phyloP scores from a whole-genome alignment of 2,329 filamentous ascomycete species.

The Paecilomyces sp. region DNA sequence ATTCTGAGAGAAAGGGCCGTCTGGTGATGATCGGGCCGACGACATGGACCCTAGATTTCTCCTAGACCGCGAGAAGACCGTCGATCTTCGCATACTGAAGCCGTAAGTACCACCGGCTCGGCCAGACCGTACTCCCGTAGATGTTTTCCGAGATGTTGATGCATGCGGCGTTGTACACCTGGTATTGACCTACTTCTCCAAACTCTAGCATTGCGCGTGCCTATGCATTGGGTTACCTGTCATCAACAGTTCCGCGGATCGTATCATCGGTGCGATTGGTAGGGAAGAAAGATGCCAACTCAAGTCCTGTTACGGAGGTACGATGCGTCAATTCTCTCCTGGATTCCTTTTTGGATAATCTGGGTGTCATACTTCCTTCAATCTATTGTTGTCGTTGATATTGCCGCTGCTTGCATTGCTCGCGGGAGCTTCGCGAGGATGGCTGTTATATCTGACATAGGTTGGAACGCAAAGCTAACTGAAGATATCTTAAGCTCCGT shows the following conservation, averaged over 20 bases:
- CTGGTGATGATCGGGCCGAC: not conserved
- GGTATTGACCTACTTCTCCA: not conserved
- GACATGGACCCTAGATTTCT: not conserved
- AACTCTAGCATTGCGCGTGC: conserved; percentile 34
- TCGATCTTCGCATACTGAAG: conserved; percentile 18
- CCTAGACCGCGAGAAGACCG: conserved; percentile 9
- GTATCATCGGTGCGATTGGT: conserved; percentile 31
- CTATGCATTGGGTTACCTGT: conserved; percentile 43
- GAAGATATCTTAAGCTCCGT: conserved; percentile 24
- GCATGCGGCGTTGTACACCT: not conserved
- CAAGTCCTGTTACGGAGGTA: conserved; percentile 28
- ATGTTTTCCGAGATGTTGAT: not conserved
- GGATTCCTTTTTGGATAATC: conserved; percentile 1
- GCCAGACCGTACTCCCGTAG: not conserved
- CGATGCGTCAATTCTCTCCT: conserved; percentile 7
- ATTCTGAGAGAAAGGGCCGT: not conserved
- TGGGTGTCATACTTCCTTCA: conserved; percentile 2
- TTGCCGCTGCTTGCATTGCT: not conserved
- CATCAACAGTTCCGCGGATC: conserved; percentile 39
- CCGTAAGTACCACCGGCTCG: conserved; percentile 27
- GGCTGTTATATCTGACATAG: not conserved
- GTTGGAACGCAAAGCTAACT: conserved; percentile 11
- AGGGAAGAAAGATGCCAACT: conserved; percentile 22
- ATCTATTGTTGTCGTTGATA: not conserved
- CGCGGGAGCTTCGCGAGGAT: not conserved